A percentile compares a stretch with the other conserved stretches of the same genome.
phyloP scores from a whole-genome alignment of 176 grass and related monocot genomes.

The Avena eriantha region DNA sequence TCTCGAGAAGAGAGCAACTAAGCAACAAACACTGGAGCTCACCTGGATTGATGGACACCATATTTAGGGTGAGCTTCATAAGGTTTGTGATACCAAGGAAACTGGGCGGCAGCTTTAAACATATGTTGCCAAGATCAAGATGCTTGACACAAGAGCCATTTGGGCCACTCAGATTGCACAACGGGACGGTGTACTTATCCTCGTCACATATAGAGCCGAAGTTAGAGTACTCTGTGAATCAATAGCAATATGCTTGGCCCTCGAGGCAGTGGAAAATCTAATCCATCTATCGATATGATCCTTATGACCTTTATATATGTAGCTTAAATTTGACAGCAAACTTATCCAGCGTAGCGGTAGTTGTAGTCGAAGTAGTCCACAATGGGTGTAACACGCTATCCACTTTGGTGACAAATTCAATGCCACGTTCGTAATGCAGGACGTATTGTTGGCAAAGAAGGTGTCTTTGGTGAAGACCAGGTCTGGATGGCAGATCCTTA shows the following conservation, averaged over 20 bases:
- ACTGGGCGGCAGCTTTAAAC: background rate
- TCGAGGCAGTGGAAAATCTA: background rate
- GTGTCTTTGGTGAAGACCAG: background rate
- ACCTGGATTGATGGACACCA: background rate
- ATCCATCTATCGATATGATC: background rate
- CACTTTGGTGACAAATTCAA: background rate
- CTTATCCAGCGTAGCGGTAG: background rate
- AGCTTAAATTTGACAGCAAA: background rate
- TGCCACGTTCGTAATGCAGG: too few species aligned
- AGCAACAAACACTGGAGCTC: background rate
- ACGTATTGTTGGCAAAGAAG: background rate
- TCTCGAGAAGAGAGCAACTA: background rate
- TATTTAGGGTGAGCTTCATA: background rate
- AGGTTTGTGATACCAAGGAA: background rate
- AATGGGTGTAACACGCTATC: background rate
- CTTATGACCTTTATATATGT: background rate
- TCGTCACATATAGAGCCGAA: background rate
- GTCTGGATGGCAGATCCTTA: background rate
- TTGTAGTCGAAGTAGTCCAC: background rate
- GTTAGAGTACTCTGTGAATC: background rate
- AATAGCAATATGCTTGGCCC: background rate
- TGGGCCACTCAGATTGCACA: background rate
- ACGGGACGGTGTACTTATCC: background rate
- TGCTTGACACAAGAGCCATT: background rate
- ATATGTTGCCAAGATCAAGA: background rate